Percentiles rank a stretch among this genome's conserved stretches.
Conservation (phyloP, 2,329 filamentous ascomycete genomes). For the Aspergillus niger region DNA sequence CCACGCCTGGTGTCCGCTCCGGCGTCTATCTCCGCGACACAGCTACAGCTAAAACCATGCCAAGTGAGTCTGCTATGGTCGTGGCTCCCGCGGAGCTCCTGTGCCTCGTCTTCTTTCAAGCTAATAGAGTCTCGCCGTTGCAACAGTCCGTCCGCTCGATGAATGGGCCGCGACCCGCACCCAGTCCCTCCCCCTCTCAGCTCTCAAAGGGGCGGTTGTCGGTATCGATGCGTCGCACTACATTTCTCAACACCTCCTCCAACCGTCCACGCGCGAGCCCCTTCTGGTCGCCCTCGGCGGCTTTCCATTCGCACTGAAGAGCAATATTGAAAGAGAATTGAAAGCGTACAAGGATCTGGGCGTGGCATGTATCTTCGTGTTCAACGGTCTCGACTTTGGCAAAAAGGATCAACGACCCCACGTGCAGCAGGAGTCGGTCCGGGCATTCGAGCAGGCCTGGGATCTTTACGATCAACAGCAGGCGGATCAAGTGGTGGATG, state of each 20-base stretch:
- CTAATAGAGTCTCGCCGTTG: conserved; percentile 6
- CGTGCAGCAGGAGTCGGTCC: conserved; percentile 64
- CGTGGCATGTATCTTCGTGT: conserved; percentile 84
- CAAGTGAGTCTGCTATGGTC: conserved; percentile 34
- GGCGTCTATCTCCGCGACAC: conserved; percentile 24
- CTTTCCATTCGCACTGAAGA: conserved; percentile 74
- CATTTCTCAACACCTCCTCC: conserved; percentile 74
- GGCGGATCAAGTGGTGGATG: conserved; percentile 76
- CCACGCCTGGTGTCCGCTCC: conserved; percentile 33
- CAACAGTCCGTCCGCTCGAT: conserved; percentile 54
- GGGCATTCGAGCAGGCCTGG: conserved; percentile 80
- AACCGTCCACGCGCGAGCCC: conserved; percentile 73
- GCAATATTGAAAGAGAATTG: conserved; percentile 75
- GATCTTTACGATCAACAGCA: conserved; percentile 78
- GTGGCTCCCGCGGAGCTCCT: conserved; percentile 10
- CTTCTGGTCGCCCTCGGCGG: conserved; percentile 88
- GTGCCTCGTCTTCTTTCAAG: neutral
- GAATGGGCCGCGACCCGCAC: conserved; percentile 58
- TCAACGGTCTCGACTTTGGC: conserved; percentile 80
- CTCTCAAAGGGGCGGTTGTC: conserved; percentile 73
- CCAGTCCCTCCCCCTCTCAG: conserved; percentile 63
- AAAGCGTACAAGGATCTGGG: conserved; percentile 68
- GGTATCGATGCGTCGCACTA: conserved; percentile 91
- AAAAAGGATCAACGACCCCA: conserved; percentile 68
- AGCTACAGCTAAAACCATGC: conserved; percentile 37